Evolutionary conservation across 1,284 basidiomycete genomes (phyloP).

Genomic region (Fistulinella cinereoalba): DNA sequence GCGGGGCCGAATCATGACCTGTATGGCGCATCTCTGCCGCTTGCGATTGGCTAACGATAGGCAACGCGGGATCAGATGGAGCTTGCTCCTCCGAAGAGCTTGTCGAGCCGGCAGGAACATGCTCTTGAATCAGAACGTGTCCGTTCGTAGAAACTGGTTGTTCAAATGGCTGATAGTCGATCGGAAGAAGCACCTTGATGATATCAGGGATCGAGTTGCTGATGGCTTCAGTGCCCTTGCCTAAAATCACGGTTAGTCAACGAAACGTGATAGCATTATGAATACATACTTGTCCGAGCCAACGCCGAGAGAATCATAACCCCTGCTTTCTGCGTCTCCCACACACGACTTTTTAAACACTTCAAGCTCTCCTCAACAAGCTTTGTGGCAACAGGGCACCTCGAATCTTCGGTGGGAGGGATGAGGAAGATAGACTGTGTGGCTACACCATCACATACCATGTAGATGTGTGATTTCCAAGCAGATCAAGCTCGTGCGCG

Average conservation of each 20-base stretch:
- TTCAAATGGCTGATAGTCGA: too few species aligned
- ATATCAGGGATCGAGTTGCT: conserved; percentile 7
- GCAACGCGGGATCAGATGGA: too few species aligned
- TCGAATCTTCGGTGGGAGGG: conserved; percentile 1
- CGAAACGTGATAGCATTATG: background rate
- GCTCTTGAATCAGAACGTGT: too few species aligned
- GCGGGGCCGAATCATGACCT: too few species aligned
- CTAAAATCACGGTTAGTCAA: conserved; percentile 9
- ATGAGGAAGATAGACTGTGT: too few species aligned
- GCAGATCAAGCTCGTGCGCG: background rate
- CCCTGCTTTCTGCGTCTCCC: conserved; percentile 26
- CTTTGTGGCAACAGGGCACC: conserved; percentile 6
- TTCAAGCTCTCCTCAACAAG: conserved; percentile 15
- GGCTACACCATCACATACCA: background rate
- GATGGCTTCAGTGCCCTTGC: conserved; percentile 16
- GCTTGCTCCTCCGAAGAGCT: too few species aligned
- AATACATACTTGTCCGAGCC: conserved; percentile 17
- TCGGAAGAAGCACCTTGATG: conserved; percentile 21
- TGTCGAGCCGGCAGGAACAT: too few species aligned
- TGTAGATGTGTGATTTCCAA: background rate
- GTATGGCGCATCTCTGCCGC: too few species aligned
- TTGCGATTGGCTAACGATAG: background rate
- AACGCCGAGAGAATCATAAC: conserved; percentile 26
- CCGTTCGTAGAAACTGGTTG: background rate
- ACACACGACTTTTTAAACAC: conserved; percentile 4